These are phyloP conservation scores for Cadophora malorum DNA, from an alignment of 2,329 filamentous ascomycete species.

Conservation along the genomic window DNA sequence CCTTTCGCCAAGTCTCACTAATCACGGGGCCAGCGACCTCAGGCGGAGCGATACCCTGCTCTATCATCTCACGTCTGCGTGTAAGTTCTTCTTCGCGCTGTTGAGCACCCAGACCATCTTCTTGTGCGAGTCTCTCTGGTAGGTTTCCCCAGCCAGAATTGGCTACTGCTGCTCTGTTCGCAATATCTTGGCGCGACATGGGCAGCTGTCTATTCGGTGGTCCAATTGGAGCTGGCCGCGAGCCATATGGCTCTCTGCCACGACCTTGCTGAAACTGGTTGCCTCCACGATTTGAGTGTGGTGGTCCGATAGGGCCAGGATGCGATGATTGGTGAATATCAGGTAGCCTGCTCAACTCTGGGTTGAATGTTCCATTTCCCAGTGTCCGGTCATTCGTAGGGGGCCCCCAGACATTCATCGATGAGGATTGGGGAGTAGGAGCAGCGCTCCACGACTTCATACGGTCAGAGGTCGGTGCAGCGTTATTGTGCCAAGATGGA, in stretches of 20 bases:
- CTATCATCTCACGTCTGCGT: conserved; percentile 37
- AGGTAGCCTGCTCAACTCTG: conserved; percentile 58
- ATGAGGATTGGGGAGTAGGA: conserved; percentile 50
- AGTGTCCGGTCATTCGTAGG: conserved; percentile 72
- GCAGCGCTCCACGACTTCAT: conserved; percentile 55
- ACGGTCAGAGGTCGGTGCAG: conserved; percentile 50
- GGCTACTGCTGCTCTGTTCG: conserved; percentile 33
- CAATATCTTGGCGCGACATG: conserved; percentile 25
- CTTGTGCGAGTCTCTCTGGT: conserved; percentile 38
- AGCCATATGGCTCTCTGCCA: conserved; percentile 39
- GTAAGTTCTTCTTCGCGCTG: conserved; percentile 38
- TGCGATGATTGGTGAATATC: conserved; percentile 41
- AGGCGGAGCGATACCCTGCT: conserved; percentile 35
- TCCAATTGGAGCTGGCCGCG: conserved; percentile 44
- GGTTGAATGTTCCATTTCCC: conserved; percentile 78
- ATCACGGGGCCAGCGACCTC: conserved; percentile 34
- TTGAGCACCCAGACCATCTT: conserved; percentile 35
- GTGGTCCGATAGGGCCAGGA: conserved; percentile 47
- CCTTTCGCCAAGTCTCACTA: conserved; percentile 44
- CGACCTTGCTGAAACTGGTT: conserved; percentile 41
- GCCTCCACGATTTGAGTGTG: conserved; percentile 39
- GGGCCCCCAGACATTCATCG: conserved; percentile 75
- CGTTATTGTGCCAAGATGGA: conserved; percentile 44
- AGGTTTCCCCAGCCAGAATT: conserved; percentile 40
- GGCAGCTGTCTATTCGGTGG: conserved; percentile 42